phyloP scores from a whole-genome alignment of 2,329 filamentous ascomycete species.

The Neofusicoccum umdonicola region DNA sequence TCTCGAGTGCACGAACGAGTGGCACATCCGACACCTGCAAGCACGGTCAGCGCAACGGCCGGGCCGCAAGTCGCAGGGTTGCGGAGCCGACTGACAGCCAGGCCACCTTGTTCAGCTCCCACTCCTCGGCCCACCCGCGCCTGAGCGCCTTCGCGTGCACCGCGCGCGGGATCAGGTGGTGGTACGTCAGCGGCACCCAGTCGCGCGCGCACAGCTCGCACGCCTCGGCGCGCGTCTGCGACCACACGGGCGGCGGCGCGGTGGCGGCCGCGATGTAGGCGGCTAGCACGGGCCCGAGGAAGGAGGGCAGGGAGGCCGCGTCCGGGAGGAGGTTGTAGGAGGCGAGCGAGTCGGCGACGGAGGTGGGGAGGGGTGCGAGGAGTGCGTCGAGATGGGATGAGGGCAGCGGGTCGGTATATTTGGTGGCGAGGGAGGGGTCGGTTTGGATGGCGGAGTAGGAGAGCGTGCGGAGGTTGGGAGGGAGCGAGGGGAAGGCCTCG shows the following conservation, averaged over 20 bases:
- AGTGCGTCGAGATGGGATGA: slow-evolving; percentile 50
- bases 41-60: too few species aligned
- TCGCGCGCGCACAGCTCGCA: slow-evolving; percentile 77
- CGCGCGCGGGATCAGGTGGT: slow-evolving; percentile 78
- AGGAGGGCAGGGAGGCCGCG: slow-evolving; percentile 42
- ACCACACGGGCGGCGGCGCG: slow-evolving; percentile 63
- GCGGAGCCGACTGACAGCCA: slow-evolving; percentile 55
- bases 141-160: slow-evolving; percentile 75
- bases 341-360: slow-evolving; percentile 64
- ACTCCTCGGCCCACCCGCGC: slow-evolving; percentile 74
- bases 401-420: slow-evolving; percentile 59
- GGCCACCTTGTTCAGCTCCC: slow-evolving; percentile 74
- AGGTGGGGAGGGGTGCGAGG: slow-evolving; percentile 56
- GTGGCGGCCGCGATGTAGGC: slow-evolving; percentile 60
- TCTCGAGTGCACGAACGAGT: slow-evolving; percentile 76
- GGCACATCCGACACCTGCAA: slow-evolving; percentile 67
- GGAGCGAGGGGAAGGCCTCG: slow-evolving; percentile 67
- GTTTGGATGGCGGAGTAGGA: slow-evolving; percentile 58
- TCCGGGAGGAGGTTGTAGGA: slow-evolving; percentile 63
- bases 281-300: slow-evolving; percentile 63
- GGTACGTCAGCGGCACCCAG: slow-evolving; percentile 76
- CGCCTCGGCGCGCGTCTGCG: slow-evolving; percentile 52
- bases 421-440: slow-evolving; percentile 48
- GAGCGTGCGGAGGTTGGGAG: slow-evolving; percentile 58
- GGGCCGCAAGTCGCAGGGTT: too few species aligned